Conservation (phyloP, 2,329 filamentous ascomycete genomes). For the Aspergillus felis region DNA sequence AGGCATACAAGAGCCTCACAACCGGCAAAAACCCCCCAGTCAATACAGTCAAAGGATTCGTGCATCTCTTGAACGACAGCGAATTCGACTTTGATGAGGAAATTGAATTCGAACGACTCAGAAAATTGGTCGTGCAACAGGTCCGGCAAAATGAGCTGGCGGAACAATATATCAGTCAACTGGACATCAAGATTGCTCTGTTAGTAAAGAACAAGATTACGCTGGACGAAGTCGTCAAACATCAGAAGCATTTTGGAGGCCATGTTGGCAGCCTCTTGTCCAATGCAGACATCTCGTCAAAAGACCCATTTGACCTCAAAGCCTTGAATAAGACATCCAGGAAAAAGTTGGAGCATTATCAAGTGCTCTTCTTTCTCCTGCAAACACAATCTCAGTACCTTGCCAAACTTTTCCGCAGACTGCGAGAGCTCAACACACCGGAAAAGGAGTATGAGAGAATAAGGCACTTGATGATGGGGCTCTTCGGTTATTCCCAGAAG, state of each 20-base stretch:
- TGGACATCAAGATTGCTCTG: constrained; percentile 98
- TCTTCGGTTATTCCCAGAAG: constrained; percentile 97
- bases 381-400: constrained; percentile 97
- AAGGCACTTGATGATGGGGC: constrained; percentile 89
- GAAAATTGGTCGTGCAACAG: constrained; percentile 95
- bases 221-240: constrained; percentile 92
- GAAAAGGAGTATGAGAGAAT: constrained; percentile 93
- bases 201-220: constrained; percentile 99
- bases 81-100: constrained; percentile 99
- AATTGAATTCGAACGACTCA: constrained; percentile 88
- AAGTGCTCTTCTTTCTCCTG: constrained; percentile 94
- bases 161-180: constrained; percentile 95
- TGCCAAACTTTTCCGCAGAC: constrained; percentile 76
- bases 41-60: constrained; percentile 95
- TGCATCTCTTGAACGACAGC: constrained; percentile 94
- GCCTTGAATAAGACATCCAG: constrained; percentile 95
- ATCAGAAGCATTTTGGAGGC: constrained; percentile 93
- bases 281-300: constrained; percentile 81
- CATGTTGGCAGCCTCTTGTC: constrained; percentile 79
- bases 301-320: constrained; percentile 93
- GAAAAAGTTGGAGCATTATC: constrained; percentile 93
- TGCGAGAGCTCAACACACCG: constrained; percentile 76
- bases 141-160: constrained; percentile 95
- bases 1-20: constrained; percentile 96
- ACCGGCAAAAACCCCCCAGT: constrained; percentile 96